phyloP scores from a whole-genome alignment of 805 yeast species.

The Wickerhamiella lipophila region DNA sequence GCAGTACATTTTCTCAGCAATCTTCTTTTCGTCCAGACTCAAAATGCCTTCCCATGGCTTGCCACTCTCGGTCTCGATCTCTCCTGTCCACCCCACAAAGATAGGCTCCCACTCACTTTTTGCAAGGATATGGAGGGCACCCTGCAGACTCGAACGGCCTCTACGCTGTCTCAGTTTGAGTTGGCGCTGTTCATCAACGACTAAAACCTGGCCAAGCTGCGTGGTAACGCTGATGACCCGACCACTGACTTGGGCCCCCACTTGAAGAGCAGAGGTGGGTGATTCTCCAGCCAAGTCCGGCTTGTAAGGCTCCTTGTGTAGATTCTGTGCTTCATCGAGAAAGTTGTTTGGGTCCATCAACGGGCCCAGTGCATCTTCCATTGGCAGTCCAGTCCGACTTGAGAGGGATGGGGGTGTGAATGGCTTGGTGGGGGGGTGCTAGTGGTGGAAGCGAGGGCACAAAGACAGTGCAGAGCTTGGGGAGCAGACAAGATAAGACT shows the following conservation, averaged over 20 bases:
- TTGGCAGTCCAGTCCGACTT: too few relatives aligned
- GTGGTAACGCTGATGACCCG: slow-evolving; percentile 57
- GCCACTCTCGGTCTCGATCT: slow-evolving; percentile 34
- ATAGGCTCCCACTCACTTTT: slow-evolving; percentile 73
- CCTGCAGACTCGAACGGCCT: slow-evolving; percentile 76
- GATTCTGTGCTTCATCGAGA: slow-evolving; percentile 8
- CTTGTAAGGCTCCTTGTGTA: background rate
- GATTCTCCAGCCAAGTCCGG: slow-evolving; percentile 15
- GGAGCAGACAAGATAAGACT: background rate
- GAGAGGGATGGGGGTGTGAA: too few relatives aligned
- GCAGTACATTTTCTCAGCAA: slow-evolving; percentile 35
- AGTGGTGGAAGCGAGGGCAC: too few relatives aligned
- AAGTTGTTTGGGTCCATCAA: slow-evolving; percentile 19
- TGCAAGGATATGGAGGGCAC: slow-evolving; percentile 52
- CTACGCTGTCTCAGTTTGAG: slow-evolving; percentile 42
- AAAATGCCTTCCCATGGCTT: slow-evolving; percentile 26
- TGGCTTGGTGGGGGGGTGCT: background rate
- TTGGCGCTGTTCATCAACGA: slow-evolving; percentile 30
- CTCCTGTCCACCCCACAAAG: slow-evolving; percentile 93
- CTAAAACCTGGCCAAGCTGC: slow-evolving; percentile 52
- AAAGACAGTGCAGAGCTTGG: too few relatives aligned
- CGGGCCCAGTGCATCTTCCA: slow-evolving; percentile 17
- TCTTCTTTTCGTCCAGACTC: slow-evolving; percentile 43
- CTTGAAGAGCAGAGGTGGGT: slow-evolving; percentile 17
- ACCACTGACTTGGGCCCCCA: slow-evolving; percentile 37